Evolutionary conservation across 495 filamentous ascomycete species (phyloP).

Genomic region (Astrothelium macrocarpum): DNA sequence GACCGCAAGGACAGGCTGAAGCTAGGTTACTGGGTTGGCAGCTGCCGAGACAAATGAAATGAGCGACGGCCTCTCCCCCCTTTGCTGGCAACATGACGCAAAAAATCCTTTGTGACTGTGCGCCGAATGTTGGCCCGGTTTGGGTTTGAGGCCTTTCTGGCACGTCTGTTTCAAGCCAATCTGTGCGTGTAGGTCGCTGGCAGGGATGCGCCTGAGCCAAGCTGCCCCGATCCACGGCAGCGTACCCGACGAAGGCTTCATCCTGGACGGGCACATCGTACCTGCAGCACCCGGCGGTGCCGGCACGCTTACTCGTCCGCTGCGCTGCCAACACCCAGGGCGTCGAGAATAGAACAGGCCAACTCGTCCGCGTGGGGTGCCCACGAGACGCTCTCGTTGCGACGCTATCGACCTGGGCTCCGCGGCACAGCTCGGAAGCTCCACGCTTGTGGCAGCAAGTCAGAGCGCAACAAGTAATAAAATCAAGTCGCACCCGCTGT

Average conservation of each 20-base stretch:
- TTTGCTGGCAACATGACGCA: conserved; percentile 8
- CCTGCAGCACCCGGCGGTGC: neutral
- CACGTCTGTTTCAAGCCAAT: conserved; percentile 6
- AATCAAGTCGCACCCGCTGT: neutral
- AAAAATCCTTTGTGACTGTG: conserved; percentile 6
- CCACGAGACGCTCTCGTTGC: neutral
- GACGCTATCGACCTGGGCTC: neutral
- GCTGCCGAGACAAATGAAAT: conserved; percentile 6
- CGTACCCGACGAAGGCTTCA: neutral
- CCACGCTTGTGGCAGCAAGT: neutral
- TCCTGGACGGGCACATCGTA: neutral
- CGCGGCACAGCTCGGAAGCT: neutral
- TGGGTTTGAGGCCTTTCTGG: conserved; percentile 4
- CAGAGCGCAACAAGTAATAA: neutral
- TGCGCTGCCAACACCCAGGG: neutral
- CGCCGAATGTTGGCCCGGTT: conserved; percentile 5
- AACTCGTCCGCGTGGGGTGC: conserved; percentile 3
- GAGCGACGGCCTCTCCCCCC: neutral
- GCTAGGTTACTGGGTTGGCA: conserved; percentile 2
- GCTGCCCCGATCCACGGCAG: conserved; percentile 2
- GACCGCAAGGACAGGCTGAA: neutral
- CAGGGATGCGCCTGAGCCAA: neutral
- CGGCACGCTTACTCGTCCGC: neutral
- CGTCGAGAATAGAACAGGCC: neutral
- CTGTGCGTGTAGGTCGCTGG: neutral